These are phyloP conservation scores for Alternaria gaisen DNA, from an alignment of 2,329 filamentous ascomycete genomes.

Conservation along the genomic window DNA sequence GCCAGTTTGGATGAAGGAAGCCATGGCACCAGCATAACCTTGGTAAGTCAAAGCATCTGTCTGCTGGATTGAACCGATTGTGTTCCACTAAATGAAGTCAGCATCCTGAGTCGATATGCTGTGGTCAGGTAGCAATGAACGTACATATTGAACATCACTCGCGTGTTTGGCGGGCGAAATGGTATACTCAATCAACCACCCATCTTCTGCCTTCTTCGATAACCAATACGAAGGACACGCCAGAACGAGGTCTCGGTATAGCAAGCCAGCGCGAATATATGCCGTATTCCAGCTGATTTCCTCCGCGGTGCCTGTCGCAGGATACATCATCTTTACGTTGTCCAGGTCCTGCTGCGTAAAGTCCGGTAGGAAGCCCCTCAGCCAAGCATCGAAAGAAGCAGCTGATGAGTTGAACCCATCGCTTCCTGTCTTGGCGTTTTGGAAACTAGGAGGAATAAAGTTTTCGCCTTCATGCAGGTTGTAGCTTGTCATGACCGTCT, in stretches of 20 bases:
- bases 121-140: conserved; percentile 40
- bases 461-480: conserved; percentile 71
- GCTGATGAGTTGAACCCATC: conserved; percentile 61
- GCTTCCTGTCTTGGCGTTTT: conserved; percentile 39
- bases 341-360: conserved; percentile 54
- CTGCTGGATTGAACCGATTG: conserved; percentile 62
- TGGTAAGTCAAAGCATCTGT: conserved; percentile 63
- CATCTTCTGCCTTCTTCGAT: conserved; percentile 55
- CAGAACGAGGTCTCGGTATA: conserved; percentile 67
- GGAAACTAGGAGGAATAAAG: conserved; percentile 64
- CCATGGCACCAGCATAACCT: conserved; percentile 67
- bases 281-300: conserved; percentile 61
- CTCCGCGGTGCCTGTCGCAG: conserved; percentile 58
- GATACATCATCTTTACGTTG: conserved; percentile 59
- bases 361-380: conserved; percentile 63
- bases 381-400: conserved; percentile 62
- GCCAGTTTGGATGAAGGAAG: conserved; percentile 67
- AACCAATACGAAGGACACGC: conserved; percentile 69
- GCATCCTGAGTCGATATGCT: neutral
- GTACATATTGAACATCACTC: conserved; percentile 62
- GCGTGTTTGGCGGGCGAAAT: conserved; percentile 68
- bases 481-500: conserved; percentile 64
- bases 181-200: conserved; percentile 68
- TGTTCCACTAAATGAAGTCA: conserved; percentile 60
- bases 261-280: conserved; percentile 62